Conservation (phyloP, 2,329 filamentous ascomycete genomes). For the Arthrobotrys iridis region DNA sequence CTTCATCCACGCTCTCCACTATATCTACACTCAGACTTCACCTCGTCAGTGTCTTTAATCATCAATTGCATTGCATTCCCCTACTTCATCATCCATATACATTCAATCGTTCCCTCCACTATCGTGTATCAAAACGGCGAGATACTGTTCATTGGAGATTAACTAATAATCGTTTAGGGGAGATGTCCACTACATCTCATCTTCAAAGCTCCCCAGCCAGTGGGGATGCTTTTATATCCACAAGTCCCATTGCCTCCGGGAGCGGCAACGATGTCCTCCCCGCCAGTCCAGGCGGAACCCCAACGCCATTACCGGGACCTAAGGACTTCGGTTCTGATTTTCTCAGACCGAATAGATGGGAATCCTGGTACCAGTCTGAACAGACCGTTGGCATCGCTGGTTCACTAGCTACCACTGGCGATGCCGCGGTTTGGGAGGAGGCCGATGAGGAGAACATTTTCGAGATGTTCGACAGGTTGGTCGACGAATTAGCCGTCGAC, state of each 20-base stretch:
- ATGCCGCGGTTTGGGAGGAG: neutral
- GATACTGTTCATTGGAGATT: neutral
- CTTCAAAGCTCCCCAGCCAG: neutral
- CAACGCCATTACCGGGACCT: neutral
- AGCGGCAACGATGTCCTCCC: neutral
- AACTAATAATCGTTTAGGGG: neutral
- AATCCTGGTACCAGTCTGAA: neutral
- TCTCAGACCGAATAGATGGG: neutral
- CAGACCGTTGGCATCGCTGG: neutral
- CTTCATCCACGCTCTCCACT: neutral
- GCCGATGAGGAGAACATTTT: neutral
- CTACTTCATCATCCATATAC: too few species aligned
- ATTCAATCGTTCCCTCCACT: too few species aligned
- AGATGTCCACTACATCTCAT: neutral
- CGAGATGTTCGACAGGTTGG: too few species aligned
- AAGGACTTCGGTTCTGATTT: neutral
- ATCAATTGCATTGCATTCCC: too few species aligned
- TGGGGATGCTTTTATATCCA: neutral
- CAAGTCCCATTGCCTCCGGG: neutral
- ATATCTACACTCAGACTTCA: neutral
- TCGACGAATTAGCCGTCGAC: too few species aligned
- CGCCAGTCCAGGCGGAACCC: neutral
- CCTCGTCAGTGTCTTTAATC: too few species aligned
- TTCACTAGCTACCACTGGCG: conserved; percentile 3
- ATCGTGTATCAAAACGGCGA: too few species aligned